Base-by-base conservation (phyloP, 345 rosid genomes). In the Eucalyptus marginata region DNA sequence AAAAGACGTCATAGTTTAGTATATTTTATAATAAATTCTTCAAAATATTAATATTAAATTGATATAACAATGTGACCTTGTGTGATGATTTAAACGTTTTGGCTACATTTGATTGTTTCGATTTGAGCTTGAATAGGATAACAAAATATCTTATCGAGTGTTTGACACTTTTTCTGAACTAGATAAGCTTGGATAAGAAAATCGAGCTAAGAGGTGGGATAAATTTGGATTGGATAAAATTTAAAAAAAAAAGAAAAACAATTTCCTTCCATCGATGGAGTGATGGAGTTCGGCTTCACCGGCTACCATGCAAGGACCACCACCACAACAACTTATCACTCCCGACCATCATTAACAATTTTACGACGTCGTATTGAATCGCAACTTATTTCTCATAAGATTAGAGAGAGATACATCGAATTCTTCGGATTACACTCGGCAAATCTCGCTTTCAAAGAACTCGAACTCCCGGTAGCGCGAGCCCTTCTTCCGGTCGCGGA, bases 131-230 rank as follows among this genome's bases (percentile, higher is more conserved):
- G 13, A 24, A 9, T 22, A 56, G 2, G 29, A 22, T 56, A 56
- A 56, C 12, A 56, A 22, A 56, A 56, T 4, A 56, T 56, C 13
- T 0, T 56, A 56, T 22, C 1, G 0, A 56, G 1, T 56, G 62
- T 56, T 24, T 1, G 62, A 24, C 27, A 22, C 27, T 8, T 54
- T 20, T 54, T 54, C 0, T 56, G 2, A 8, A 22, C 27, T 22
- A 24, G 12, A 56, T 56, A 56, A 22, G 4, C 0, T 3, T 1
- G 1, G 13, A 56, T 8, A 56, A 56, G 29, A 56, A 22, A 22
- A 22, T 22, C 4, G 1, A 24, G 62, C 12, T 56, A 22, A 24
- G 62, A 2, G 6, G 3, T 56, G 5, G 62, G 62, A 56, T 22
- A 22, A 9, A 56, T 1, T 24, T 24, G 62, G 5, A 56, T 56